Conservation (phyloP, 192 early-diverging fungal species). For the Dissophora ornata region DNA sequence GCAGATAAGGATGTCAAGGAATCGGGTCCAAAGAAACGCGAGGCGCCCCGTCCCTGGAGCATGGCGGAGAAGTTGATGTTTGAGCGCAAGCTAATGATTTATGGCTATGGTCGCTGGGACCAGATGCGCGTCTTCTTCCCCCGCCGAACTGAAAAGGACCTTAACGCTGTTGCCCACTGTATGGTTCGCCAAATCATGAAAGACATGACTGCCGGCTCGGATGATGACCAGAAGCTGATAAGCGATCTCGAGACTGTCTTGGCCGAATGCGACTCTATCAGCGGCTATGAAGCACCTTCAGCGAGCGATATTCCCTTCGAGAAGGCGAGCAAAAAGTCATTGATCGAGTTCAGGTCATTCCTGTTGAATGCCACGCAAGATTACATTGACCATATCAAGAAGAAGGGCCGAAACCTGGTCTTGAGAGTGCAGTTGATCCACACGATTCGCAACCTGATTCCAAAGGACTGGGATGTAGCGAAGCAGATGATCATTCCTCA, state of each 20-base stretch:
- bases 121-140: constrained; percentile 68
- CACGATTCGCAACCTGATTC: constrained; percentile 77
- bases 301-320: constrained; percentile 66
- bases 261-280: constrained; percentile 54
- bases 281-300: constrained; percentile 54
- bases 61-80: constrained; percentile 67
- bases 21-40: constrained; percentile 53
- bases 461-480: constrained; percentile 69
- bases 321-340: constrained; percentile 73
- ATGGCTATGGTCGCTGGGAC: constrained; percentile 73
- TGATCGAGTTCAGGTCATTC: constrained; percentile 76
- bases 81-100: constrained; percentile 73
- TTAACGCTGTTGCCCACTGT: constrained; percentile 66
- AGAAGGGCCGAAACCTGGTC: constrained; percentile 76
- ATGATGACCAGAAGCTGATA: constrained; percentile 69
- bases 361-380: constrained; percentile 77
- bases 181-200: constrained; percentile 64
- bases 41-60: constrained; percentile 62
- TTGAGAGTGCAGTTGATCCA: constrained; percentile 81
- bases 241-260: constrained; percentile 70
- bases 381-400: constrained; percentile 78
- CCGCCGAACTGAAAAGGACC: constrained; percentile 65
- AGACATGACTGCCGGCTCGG: constrained; percentile 59
- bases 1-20: constrained; percentile 37
- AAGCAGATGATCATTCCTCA: constrained; percentile 73